These are phyloP conservation scores for Paxillus involutus DNA, from an alignment of 768 basidiomycete genomes.

Conservation along the genomic window DNA sequence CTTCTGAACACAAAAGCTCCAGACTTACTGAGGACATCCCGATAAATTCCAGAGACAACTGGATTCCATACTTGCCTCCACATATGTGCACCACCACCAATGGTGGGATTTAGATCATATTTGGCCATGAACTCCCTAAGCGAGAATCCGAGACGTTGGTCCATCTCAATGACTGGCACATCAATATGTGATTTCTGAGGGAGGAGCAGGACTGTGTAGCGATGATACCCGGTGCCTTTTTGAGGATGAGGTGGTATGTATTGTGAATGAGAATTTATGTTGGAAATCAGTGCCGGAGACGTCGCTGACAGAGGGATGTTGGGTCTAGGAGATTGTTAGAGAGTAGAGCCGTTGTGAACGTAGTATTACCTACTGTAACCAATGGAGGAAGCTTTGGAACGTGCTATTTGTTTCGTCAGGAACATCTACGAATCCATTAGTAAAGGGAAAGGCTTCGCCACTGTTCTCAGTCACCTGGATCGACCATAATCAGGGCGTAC, in stretches of 20 bases:
- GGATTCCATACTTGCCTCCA: slow-evolving; percentile 79
- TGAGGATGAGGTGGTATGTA: slow-evolving; percentile 95
- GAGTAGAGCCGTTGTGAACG: not conserved
- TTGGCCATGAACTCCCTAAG: slow-evolving; percentile 59
- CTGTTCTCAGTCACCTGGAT: slow-evolving; percentile 62
- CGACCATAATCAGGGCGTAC: slow-evolving; percentile 88
- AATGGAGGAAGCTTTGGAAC: slow-evolving; percentile 79
- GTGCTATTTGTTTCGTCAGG: slow-evolving; percentile 68
- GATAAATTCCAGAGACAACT: slow-evolving; percentile 64
- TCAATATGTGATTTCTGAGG: slow-evolving; percentile 56
- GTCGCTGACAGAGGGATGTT: slow-evolving; percentile 76
- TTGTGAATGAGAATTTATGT: slow-evolving; percentile 56
- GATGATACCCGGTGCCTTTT: slow-evolving; percentile 86
- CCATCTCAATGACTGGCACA: slow-evolving; percentile 46
- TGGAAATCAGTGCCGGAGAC: slow-evolving; percentile 38
- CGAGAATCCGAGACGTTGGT: slow-evolving; percentile 60
- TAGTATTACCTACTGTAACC: slow-evolving; percentile 64
- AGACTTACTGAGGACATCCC: slow-evolving; percentile 63
- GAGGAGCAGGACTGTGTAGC: slow-evolving; percentile 77
- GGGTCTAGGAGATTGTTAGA: slow-evolving; percentile 46
- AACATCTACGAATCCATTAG: slow-evolving; percentile 55
- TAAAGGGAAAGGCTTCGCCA: not conserved
- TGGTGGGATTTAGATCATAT: slow-evolving; percentile 51
- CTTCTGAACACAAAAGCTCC: not conserved
- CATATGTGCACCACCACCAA: slow-evolving; percentile 79